Base-by-base conservation (phyloP, 352 stramenopile genomes). In the Globisporangium paroecandrum region DNA sequence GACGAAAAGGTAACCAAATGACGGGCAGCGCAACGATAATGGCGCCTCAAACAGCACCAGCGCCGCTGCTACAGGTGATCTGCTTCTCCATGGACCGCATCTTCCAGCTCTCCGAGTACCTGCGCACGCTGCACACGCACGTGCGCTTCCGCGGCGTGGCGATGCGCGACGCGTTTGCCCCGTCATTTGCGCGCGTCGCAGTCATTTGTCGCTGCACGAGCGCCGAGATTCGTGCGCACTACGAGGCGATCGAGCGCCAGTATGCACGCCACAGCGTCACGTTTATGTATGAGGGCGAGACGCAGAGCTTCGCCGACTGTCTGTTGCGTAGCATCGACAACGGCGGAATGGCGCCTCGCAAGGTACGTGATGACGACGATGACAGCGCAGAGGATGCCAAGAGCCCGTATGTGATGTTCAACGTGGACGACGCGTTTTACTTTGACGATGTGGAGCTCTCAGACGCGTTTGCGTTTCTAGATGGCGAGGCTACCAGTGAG, bases 1-100 rank as follows among this genome's bases (percentile, higher is more conserved):
- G 49, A 27, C 46, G 10, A 32, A 9, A 58, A 9, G 27, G 20
- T 15, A 36, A n/a, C 15, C 24, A 10, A 22, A 22, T 32, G 13
- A 58, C 29, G 13, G 25, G 1, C 25, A 58, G 13, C 6, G 13
- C 24, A n/a, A 38, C 24, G 25, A 58, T 10, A 12, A 59, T n/a
- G 15, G 12, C 4, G 53, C 41, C 25, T 2, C 41, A 27, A 41
- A 27, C 27, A 9, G 12, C 32, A 4, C 22, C 53, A 38, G 6
- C 1, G 58, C 24, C 47, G 65, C 65, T 58, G 70, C 72, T 87
- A 34, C 76, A 81, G 49, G 68, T 89, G 47, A 67, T 89, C 24
- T 87, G 77, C 73, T 89, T 86, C 76, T 89, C 81, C 1, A 89
- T 86, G 73, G 81, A 89, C 68, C 70, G 81, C 32, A 69, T 81